A percentile compares a stretch with the other conserved stretches of the same genome.
These are phyloP conservation scores for Aspergillus fijiensis DNA, from an alignment of 2,329 filamentous ascomycete genomes.

Conservation along the genomic window DNA sequence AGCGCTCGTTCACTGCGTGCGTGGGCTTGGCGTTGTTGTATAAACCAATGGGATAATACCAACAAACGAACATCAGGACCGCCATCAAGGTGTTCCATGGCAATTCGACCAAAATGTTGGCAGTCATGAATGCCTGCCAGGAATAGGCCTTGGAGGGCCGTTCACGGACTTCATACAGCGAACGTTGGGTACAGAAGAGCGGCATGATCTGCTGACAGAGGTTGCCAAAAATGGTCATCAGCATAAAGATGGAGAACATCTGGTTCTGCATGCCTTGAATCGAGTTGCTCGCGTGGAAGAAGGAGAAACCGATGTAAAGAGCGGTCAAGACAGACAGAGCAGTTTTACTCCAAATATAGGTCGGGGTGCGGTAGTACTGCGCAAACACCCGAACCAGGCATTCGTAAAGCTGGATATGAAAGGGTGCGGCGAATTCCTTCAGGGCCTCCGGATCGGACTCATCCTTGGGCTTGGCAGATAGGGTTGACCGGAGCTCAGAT, in stretches of 20 bases:
- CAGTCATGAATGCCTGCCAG: slow-evolving; percentile 69
- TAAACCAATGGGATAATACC: slow-evolving; percentile 64
- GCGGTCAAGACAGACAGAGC: slow-evolving; percentile 64
- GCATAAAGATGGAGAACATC: slow-evolving; percentile 85
- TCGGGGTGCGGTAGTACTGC: slow-evolving; percentile 87
- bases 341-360: slow-evolving; percentile 82
- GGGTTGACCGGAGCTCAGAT: slow-evolving; percentile 49
- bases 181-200: slow-evolving; percentile 56
- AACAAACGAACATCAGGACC: slow-evolving; percentile 63
- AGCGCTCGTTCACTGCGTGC: slow-evolving; percentile 49
- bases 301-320: slow-evolving; percentile 80
- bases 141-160: slow-evolving; percentile 68
- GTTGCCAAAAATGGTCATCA: slow-evolving; percentile 72
- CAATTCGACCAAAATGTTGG: slow-evolving; percentile 69
- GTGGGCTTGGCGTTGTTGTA: slow-evolving; percentile 42
- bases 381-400: slow-evolving; percentile 77
- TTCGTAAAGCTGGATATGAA: slow-evolving; percentile 63
- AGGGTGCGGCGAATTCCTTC: slow-evolving; percentile 77
- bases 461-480: slow-evolving; percentile 40
- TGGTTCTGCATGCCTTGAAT: slow-evolving; percentile 83
- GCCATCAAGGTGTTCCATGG: slow-evolving; percentile 64
- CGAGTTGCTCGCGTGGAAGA: slow-evolving; percentile 70
- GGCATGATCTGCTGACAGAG: slow-evolving; percentile 56
- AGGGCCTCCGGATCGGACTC: slow-evolving; percentile 56
- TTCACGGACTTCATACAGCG: slow-evolving; percentile 60